phyloP scores from a whole-genome alignment of 352 stramenopile genomes.

The Phytophthora parvispora region DNA sequence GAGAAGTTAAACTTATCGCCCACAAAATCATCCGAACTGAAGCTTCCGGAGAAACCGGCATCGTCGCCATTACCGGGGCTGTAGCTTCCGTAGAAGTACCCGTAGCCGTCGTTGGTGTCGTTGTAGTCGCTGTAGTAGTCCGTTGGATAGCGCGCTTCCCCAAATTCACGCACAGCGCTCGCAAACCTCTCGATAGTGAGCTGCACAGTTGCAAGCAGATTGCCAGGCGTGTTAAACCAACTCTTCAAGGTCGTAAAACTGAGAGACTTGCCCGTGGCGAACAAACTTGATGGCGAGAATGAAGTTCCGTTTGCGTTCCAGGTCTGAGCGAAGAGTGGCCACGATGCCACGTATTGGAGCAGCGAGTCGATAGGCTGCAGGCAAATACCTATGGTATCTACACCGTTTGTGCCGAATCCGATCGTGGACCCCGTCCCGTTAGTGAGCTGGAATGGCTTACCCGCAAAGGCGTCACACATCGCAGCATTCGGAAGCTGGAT shows the following conservation, averaged over 20 bases:
- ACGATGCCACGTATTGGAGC: conserved; percentile 32
- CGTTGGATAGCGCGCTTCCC: background rate
- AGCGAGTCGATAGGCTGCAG: conserved; percentile 45
- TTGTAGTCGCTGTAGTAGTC: background rate
- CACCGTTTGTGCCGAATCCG: conserved; percentile 22
- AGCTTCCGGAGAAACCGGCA: background rate
- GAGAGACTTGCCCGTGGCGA: conserved; percentile 41
- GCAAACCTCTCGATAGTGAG: conserved; percentile 12
- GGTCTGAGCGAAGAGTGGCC: conserved; percentile 35
- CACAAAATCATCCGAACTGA: background rate
- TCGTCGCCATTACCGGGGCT: background rate
- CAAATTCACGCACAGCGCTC: background rate
- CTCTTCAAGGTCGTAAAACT: conserved; percentile 15
- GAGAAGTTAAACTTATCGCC: background rate
- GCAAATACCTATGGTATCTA: conserved; percentile 44
- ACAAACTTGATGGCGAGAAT: conserved; percentile 37
- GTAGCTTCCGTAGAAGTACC: background rate
- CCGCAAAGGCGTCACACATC: conserved; percentile 48
- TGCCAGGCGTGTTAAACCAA: conserved; percentile 19
- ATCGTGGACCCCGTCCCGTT: conserved; percentile 28
- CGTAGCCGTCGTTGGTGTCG: background rate
- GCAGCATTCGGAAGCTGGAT: conserved; percentile 50
- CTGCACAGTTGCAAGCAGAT: conserved; percentile 25
- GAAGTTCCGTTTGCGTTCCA: background rate
- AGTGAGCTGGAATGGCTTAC: conserved; percentile 44